Evolutionary conservation across 306 rosid genomes (phyloP), one percentile per base, ranked within the genome.

Genomic region (Cucurbita moschata): DNA sequence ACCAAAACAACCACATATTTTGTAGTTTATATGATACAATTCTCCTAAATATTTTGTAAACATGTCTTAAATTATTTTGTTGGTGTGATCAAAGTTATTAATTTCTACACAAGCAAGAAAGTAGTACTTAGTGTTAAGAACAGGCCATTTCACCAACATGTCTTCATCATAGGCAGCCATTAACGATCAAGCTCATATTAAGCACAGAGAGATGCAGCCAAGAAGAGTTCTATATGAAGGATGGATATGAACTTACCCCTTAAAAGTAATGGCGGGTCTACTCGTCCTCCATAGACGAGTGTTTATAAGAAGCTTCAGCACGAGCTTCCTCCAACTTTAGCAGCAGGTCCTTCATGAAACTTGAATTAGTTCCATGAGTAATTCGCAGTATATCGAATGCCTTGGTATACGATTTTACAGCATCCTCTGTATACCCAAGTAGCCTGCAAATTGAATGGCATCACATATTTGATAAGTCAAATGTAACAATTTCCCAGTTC

Each of bases 261-360:
- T 42, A 40, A 13, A 40, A 64, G 51, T 64, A 64, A 42, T 10
- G 35, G 35, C 19, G 42, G 19, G 23, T 62, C 81, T 67, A 77
- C 75, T 81, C 63, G 56, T 83, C 63, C 56, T 82, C 81, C 55
- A 15, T 49, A 13, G 83, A 80, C 47, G 89, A 86, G 30, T 38
- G 81, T 82, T 85, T 83, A 81, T 79, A 82, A 30, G 89, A 89
- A 52, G 90, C 92, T 87, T 93, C 97, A 0, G 94, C 90, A 18
- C 86, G 90, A 23, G 98, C 97, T 85, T 93, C 98, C 64, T 90
- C 96, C 84, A 90, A 87, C 85, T 80, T 87, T 85, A 77, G 35
- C 67, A 81, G 75, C 16, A 93, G 90, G 8, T 87, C 94, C 84
- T 87, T 87, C 89, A 88, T 78, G 77, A 93, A 93, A 69, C 86